Percentiles rank a stretch among this genome's conserved stretches.
Conservation (phyloP, 2,329 filamentous ascomycete genomes). For the Pestalotiopsis sp. region DNA sequence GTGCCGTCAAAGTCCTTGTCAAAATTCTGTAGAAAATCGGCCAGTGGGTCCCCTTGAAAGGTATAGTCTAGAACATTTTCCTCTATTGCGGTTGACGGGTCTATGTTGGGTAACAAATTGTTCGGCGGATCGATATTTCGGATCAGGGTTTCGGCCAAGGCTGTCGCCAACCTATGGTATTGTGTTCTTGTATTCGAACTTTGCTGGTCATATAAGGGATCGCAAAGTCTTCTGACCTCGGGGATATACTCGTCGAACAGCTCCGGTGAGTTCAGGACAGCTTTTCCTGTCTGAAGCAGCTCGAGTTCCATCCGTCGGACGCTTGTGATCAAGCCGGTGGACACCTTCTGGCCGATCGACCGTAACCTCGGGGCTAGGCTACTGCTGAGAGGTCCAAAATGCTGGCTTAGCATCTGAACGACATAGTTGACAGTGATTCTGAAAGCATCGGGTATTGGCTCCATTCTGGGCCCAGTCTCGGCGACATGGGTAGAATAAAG, state of each 20-base stretch:
- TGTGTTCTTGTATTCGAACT: slow-evolving; percentile 35
- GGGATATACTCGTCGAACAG: slow-evolving; percentile 47
- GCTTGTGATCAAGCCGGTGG: slow-evolving; percentile 39
- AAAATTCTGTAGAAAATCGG: slow-evolving; percentile 25
- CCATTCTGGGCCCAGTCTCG: slow-evolving; percentile 29
- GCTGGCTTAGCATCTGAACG: slow-evolving; percentile 37
- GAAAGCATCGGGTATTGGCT: slow-evolving; percentile 33
- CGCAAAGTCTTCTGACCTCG: slow-evolving; percentile 42
- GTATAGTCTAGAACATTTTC: background rate
- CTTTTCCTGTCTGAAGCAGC: slow-evolving; percentile 53
- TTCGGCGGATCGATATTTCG: slow-evolving; percentile 22
- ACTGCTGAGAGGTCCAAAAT: slow-evolving; percentile 31
- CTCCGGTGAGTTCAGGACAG: slow-evolving; percentile 37
- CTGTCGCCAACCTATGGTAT: slow-evolving; percentile 45
- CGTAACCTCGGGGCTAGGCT: slow-evolving; percentile 36
- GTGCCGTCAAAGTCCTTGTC: slow-evolving; percentile 22
- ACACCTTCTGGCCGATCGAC: slow-evolving; percentile 37
- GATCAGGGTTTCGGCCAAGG: slow-evolving; percentile 44
- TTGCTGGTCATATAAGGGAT: slow-evolving; percentile 43
- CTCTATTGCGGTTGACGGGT: background rate
- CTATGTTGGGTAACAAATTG: slow-evolving; percentile 17
- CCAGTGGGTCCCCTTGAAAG: slow-evolving; percentile 12
- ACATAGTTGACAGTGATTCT: slow-evolving; percentile 37
- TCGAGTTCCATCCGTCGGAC: slow-evolving; percentile 54
- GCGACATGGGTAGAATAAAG: slow-evolving; percentile 45